Evolutionary conservation across 495 filamentous ascomycete species (phyloP), one percentile per base, ranked within the genome.

Genomic region (Aspergillus bertholletiae): DNA sequence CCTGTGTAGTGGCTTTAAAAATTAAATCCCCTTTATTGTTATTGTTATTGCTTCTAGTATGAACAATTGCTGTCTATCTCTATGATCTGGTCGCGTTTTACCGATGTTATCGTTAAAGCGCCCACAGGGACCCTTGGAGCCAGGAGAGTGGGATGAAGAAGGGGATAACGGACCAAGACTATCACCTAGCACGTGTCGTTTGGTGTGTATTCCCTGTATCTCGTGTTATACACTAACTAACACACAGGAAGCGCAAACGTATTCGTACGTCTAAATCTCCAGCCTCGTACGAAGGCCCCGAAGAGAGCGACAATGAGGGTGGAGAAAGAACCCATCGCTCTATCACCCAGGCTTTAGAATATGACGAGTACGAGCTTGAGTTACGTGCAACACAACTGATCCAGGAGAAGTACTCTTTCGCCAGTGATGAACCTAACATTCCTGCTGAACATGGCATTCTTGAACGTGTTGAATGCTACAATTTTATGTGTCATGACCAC

Each of bases 401-500:
- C 5, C 74, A 78, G n/a, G 68, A 76, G 32, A 84, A 84, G 63
- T 81, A 81, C 18, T 68, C 71, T 7, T 68, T 80, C 71, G 2
- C 72, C 61, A 55, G 65, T 68, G 55, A 74, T 75, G 81, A 84
- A 46, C 77, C 87, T 8, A 96, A 95, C 59, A 73, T 80, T 3
- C 79, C 90, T 8, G 86, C 90, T 4, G 88, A 96, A n/a, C 85
- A 87, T 66, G 89, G 86, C 7, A 89, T 96, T 45, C 83, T 96
- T 28, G 84, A 94, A 70, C 82, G 83, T 49, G 86, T 97, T 30
- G 87, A 82, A 46, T 95, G 89, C 68, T 83, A 85, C 54, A 97
- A 96, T 64, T 96, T 96, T 67, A 96, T 97, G 94, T 97, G 93
- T 63, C 94, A 99, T 63, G 72, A 79, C 17, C 84, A 84, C 54